These are phyloP conservation scores for Punctularia strigosozonata DNA, from an alignment of 768 basidiomycete species.

Conservation along the genomic window DNA sequence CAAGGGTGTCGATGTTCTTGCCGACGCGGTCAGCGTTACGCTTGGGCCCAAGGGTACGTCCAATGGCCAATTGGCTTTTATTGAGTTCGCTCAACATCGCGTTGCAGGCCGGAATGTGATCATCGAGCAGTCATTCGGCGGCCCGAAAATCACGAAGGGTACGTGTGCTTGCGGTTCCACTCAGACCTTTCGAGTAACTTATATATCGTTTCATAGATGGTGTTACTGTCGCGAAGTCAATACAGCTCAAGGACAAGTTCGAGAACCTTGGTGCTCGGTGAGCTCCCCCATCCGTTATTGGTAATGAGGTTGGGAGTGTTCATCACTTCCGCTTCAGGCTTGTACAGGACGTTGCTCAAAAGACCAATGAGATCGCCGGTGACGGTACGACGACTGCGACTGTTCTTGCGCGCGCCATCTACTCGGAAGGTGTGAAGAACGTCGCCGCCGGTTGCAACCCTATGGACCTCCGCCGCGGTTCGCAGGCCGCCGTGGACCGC, in stretches of 20 bases:
- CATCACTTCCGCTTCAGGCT: constrained; percentile 40
- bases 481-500: constrained; percentile 87
- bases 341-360: constrained; percentile 89
- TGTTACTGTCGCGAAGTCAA: constrained; percentile 95
- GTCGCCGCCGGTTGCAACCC: constrained; percentile 99
- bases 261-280: constrained; percentile 98
- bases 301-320: background rate
- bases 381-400: constrained; percentile 98
- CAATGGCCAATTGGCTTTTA: background rate
- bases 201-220: constrained; percentile 44
- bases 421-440: constrained; percentile 97
- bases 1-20: constrained; percentile 92
- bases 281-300: constrained; percentile 14
- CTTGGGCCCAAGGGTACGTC: constrained; percentile 85
- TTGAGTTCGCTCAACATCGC: constrained; percentile 8
- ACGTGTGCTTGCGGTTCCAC: constrained; percentile 10
- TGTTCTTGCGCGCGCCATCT: constrained; percentile 93
- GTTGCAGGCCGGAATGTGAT: constrained; percentile 86
- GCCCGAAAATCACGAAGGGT: constrained; percentile 96
- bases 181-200: background rate
- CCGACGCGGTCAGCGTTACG: constrained; percentile 93
- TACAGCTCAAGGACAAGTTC: constrained; percentile 93
- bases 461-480: constrained; percentile 98
- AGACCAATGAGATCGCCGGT: constrained; percentile 95
- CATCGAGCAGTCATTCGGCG: constrained; percentile 87